Evolutionary conservation across 1,284 basidiomycete species (phyloP), one percentile per base, ranked within the genome.

Genomic region (Heterobasidion annosum): DNA sequence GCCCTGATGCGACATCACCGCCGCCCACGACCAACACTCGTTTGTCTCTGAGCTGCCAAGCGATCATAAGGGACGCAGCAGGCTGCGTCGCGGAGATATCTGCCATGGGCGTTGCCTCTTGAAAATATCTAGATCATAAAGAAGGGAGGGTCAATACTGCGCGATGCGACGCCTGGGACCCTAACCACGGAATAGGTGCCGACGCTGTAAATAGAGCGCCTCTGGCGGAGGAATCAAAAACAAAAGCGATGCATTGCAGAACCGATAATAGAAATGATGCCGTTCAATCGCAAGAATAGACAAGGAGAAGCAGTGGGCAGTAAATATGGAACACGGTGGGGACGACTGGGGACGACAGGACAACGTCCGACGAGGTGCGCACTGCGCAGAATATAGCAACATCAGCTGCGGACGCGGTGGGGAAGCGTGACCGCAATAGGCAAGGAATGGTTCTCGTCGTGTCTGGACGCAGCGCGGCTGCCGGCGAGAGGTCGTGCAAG

Each of bases 1-100:
- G 82, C 53, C 88, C 82, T 1, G 84, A 88, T 40, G 88, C 92
- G 48, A 96, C 86, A 59, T 88, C 83, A 47, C 92, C 93, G n/a
- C 92, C 92, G 53, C 96, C 91, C 58, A 96, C 80, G 62, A 95
- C 79, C 62, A 97, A 83, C 18, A 95, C 91, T 48, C 75, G 75
- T 65, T 86, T 91, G 60, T 78, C 73, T 61, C 86, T 88, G 67
- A 96, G 83, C 68, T 93, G 86, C 83, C 91, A 93, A 33, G 96
- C 94, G 57, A 93, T 72, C 47, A 92, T 74, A 50, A 98, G 79
- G 7, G 92, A 91, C 12, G 42, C 48, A 3, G 32, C 45, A 16
- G 50, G 15, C n/a, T 51, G 16, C 10, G 15, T 18, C 12, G 25
- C 18, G 45, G 45, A 8, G 45, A 32, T 47, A 40, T 40, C 37